Evolutionary conservation across 257 asterid species (phyloP).

Genomic region (Cordia subcordata): DNA sequence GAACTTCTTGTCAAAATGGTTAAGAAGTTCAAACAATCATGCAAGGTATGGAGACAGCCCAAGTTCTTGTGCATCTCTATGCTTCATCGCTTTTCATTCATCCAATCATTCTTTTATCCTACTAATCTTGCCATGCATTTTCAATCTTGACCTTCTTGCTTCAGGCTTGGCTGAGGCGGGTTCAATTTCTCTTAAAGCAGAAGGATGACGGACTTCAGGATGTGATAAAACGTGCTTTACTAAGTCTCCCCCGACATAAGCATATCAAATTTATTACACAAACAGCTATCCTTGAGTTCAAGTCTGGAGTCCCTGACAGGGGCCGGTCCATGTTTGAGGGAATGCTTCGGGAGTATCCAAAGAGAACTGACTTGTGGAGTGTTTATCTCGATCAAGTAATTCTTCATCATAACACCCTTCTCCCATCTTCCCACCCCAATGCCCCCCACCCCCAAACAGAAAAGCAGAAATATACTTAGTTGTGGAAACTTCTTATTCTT

Average conservation of each 20-base stretch:
- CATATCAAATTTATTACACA: constrained; percentile 78
- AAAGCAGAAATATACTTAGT: too few relatives aligned
- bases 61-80: not conserved
- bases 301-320: constrained; percentile 82
- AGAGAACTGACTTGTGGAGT: constrained; percentile 94
- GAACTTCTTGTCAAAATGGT: constrained; percentile 79
- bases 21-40: constrained; percentile 75
- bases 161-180: constrained; percentile 80
- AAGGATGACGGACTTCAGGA: constrained; percentile 59
- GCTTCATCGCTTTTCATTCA: constrained; percentile 3
- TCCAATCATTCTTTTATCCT: not conserved
- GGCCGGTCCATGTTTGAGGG: constrained; percentile 88
- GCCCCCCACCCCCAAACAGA: not conserved
- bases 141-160: constrained; percentile 4
- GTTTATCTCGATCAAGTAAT: constrained; percentile 86
- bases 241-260: constrained; percentile 68
- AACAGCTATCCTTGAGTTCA: constrained; percentile 81
- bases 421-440: not conserved
- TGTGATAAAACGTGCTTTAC: constrained; percentile 62
- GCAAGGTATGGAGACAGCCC: constrained; percentile 52
- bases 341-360: constrained; percentile 82
- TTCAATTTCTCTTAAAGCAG: constrained; percentile 50
- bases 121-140: not conserved
- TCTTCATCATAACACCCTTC: not conserved
- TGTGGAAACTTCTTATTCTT: not conserved